Evolutionary conservation across 345 rosid species (phyloP).

Genomic region (Syzygium aqueum): DNA sequence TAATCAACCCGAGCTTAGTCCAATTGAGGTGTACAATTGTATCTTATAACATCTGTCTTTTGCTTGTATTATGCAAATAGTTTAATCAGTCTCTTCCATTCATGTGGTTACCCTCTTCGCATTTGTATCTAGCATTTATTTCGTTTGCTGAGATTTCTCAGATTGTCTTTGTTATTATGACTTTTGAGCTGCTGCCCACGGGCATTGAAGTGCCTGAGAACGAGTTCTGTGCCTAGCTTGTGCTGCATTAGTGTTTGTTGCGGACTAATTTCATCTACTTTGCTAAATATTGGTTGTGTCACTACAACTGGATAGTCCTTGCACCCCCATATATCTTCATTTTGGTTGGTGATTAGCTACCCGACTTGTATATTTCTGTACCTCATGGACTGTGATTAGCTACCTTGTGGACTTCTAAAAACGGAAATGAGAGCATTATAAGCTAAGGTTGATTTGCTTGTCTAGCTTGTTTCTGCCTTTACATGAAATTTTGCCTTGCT

Average conservation of each 20-base stretch:
- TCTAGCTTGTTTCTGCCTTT: background rate
- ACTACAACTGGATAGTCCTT: background rate
- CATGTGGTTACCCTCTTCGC: background rate
- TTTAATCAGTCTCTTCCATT: background rate
- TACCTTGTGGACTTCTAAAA: background rate
- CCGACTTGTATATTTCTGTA: background rate
- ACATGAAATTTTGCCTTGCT: background rate
- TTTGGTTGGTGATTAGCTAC: background rate
- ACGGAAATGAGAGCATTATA: background rate
- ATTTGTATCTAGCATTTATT: background rate
- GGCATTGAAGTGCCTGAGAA: background rate
- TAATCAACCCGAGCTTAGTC: constrained; percentile 76
- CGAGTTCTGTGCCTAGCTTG: background rate
- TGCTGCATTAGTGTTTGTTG: background rate
- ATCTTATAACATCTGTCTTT: background rate
- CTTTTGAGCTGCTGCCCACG: background rate
- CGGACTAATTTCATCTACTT: background rate
- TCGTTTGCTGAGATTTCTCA: background rate
- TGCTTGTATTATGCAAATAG: background rate
- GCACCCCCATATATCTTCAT: background rate
- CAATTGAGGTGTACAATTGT: constrained; percentile 52
- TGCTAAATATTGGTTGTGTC: background rate
- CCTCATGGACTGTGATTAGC: background rate
- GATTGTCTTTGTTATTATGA: background rate
- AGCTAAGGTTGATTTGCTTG: background rate